These are phyloP conservation scores for Stephanocyclus meneghinianus DNA, from an alignment of 352 stramenopile genomes.

Conservation along the genomic window DNA sequence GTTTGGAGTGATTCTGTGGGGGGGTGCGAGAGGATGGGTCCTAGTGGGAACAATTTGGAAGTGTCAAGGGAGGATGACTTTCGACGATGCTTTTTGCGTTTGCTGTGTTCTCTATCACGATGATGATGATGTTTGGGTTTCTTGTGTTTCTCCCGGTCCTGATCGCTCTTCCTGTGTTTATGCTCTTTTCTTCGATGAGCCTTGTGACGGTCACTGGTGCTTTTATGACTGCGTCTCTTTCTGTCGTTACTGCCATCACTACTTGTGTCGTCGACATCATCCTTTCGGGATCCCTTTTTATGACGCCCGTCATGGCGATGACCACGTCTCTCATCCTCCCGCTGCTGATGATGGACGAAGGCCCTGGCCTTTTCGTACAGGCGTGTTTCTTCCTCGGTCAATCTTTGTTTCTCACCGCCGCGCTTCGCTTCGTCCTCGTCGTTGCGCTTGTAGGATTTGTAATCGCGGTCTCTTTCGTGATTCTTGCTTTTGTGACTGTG, in stretches of 20 bases:
- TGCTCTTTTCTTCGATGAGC: neutral
- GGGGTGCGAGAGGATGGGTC: constrained; percentile 28
- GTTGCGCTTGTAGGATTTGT: neutral
- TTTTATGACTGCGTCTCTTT: neutral
- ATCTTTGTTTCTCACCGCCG: neutral
- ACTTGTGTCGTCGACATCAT: neutral
- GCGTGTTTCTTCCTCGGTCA: constrained; percentile 14
- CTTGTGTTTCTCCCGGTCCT: constrained; percentile 18
- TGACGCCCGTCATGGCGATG: neutral
- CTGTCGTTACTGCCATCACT: constrained; percentile 1
- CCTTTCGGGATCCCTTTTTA: neutral
- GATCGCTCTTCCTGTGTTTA: neutral
- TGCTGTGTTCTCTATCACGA: neutral
- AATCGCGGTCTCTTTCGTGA: neutral
- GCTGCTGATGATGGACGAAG: neutral
- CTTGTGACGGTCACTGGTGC: neutral
- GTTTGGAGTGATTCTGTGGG: constrained; percentile 54
- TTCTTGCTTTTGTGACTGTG: constrained; percentile 12
- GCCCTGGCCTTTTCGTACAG: constrained; percentile 5
- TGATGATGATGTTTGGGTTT: constrained; percentile 13
- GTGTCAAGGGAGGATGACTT: constrained; percentile 27
- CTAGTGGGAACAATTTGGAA: constrained; percentile 50
- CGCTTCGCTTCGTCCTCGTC: neutral
- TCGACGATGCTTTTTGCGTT: constrained; percentile 12
- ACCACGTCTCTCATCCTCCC: neutral